These are phyloP conservation scores for Didymella sp. DNA, from an alignment of 2,329 filamentous ascomycete genomes.

Conservation along the genomic window DNA sequence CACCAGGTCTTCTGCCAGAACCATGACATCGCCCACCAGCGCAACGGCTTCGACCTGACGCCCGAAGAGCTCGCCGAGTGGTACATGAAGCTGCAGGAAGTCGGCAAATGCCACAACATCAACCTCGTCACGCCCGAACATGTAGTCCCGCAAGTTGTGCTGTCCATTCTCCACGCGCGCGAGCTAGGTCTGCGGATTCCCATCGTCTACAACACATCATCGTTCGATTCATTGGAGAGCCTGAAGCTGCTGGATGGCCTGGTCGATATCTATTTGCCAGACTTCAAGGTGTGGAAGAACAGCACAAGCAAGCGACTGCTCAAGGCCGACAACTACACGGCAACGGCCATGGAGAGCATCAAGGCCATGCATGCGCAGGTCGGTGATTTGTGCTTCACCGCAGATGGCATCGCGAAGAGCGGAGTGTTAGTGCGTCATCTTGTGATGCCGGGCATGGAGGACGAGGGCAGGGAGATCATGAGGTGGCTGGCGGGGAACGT, in stretches of 20 bases:
- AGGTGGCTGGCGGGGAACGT: conserved; percentile 76
- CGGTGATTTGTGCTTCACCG: conserved; percentile 81
- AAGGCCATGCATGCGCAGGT: conserved; percentile 82
- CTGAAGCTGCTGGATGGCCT: conserved; percentile 77
- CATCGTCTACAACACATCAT: conserved; percentile 85
- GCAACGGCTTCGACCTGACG: conserved; percentile 80
- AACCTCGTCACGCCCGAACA: conserved; percentile 88
- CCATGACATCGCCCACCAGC: conserved; percentile 80
- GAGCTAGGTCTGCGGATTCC: conserved; percentile 74
- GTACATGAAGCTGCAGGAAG: conserved; percentile 81
- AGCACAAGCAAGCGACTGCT: conserved; percentile 72
- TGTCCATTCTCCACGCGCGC: conserved; percentile 76
- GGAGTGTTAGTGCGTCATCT: conserved; percentile 79
- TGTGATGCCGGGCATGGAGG: conserved; percentile 82
- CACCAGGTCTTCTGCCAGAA: conserved; percentile 60
- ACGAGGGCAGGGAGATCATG: conserved; percentile 77
- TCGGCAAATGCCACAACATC: conserved; percentile 87
- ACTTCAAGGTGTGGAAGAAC: conserved; percentile 82
- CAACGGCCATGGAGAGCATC: conserved; percentile 76
- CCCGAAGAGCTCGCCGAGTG: conserved; percentile 81
- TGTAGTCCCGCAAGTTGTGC: conserved; percentile 80
- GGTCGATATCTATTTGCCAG: conserved; percentile 85
- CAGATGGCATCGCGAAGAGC: conserved; percentile 79
- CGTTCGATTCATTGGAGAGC: conserved; percentile 77
- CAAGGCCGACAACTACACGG: conserved; percentile 78